A percentile compares a stretch with the other conserved stretches of the same genome.
Conservation (phyloP, 1,284 basidiomycete species). For the Tilletia indica region DNA sequence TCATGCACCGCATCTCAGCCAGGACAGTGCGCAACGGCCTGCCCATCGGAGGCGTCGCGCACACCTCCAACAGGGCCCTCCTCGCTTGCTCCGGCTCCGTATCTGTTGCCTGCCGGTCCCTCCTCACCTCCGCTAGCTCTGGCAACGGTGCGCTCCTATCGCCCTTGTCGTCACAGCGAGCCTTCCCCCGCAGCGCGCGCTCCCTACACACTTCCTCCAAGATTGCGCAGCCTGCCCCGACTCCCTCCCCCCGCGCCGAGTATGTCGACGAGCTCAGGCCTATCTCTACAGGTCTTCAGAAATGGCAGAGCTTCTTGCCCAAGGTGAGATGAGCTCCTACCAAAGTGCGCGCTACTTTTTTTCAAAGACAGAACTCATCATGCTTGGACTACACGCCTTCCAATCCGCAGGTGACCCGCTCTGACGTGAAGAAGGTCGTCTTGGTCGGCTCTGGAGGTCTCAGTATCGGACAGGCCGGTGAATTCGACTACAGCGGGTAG, state of each 20-base stretch:
- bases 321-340: slow-evolving; percentile 27
- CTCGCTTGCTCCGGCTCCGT: slow-evolving; percentile 8
- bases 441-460: slow-evolving; percentile 96
- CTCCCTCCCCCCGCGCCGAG: slow-evolving; percentile 32
- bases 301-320: slow-evolving; percentile 50
- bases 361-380: too few relatives aligned
- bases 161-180: not conserved
- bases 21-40: slow-evolving; percentile 10
- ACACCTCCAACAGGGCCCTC: slow-evolving; percentile 2
- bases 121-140: slow-evolving; percentile 6
- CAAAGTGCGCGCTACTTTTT: too few relatives aligned
- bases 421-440: slow-evolving; percentile 90
- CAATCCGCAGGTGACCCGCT: slow-evolving; percentile 24
- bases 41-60: not conserved
- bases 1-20: slow-evolving; percentile 15
- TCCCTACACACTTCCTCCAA: slow-evolving; percentile 1
- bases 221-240: slow-evolving; percentile 26
- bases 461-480: slow-evolving; percentile 96
- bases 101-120: not conserved
- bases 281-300: slow-evolving; percentile 42
- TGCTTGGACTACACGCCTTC: not conserved
- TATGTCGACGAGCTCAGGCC: slow-evolving; percentile 40
- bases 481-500: slow-evolving; percentile 95
- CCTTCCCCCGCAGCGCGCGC: not conserved
- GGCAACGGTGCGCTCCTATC: not conserved